Base-by-base conservation (phyloP, 345 rosid genomes). In the Syzygium grande region DNA sequence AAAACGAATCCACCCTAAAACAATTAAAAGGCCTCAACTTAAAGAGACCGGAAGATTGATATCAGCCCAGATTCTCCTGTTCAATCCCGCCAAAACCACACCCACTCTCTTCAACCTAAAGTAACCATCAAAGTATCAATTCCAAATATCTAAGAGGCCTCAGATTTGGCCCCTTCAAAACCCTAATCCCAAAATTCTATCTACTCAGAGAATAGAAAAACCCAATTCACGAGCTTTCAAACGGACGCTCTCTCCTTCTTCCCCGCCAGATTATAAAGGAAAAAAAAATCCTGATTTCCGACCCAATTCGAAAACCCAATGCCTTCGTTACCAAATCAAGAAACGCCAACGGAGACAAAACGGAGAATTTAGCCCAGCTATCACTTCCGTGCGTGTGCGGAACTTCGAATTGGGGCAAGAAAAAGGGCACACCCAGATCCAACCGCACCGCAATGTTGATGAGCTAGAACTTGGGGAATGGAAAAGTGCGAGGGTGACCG, bases 391-490 rank as follows among this genome's bases (percentile, higher is more conserved):
- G 46, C 3, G 23, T 9, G 78, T n/a, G 79, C 1, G 41, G 79
- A 68, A 16, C 43, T 16, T 17, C 34, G 79, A 68, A 68, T 65
- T 16, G 79, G 79, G 7, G 79, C 79, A 84, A 79, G 59, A 63
- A 84, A 86, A 86, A 86, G 89, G 87, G 87, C 77, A 68, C 89
- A 88, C 90, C 89, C 92, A 91, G 95, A 94, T 94, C 96, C 94
- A 92, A 91, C 88, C 92, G 86, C 88, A 63, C 90, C 91, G 89
- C 90, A 89, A 86, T 85, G 85, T 49, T 73, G 83, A 51, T 38
- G 52, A 8, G 34, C 78, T 9, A 21, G 46, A 30, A 34, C 79
- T 68, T 34, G 49, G 54, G 84, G 79, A 84, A 79, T 4, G 41
- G 65, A 34, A 1, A 29, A 52, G 89, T 25, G 88, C 51, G 86